phyloP scores from a whole-genome alignment of 345 rosid species.

The Balakata baccata region DNA sequence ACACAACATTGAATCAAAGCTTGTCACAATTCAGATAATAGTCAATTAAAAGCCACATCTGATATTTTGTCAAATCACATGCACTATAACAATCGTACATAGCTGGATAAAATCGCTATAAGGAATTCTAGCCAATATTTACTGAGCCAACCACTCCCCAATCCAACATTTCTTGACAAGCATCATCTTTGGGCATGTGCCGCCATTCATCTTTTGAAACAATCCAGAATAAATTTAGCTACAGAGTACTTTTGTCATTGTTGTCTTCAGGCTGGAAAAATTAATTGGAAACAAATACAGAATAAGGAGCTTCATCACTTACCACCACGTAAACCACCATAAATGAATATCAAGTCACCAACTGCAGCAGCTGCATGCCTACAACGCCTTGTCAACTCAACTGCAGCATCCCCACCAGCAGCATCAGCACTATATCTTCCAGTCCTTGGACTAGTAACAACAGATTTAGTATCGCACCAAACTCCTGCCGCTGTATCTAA shows the following conservation, averaged over 20 bases:
- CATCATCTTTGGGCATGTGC: not conserved
- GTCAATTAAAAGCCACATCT: not conserved
- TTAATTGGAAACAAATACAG: not conserved
- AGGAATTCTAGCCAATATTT: not conserved
- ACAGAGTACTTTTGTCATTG: not conserved
- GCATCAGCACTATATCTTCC: constrained; percentile 91
- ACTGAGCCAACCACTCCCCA: not conserved
- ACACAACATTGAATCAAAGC: too few relatives aligned
- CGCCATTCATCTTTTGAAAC: not conserved
- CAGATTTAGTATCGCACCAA: constrained; percentile 99
- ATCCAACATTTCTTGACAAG: not conserved
- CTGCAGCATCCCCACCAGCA: constrained; percentile 97
- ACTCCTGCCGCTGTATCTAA: constrained; percentile 99
- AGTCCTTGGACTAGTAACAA: constrained; percentile 90
- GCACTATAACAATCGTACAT: not conserved
- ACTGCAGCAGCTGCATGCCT: constrained; percentile 99
- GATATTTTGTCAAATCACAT: not conserved
- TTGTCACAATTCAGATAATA: not conserved
- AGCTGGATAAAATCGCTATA: not conserved
- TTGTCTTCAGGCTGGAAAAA: constrained; percentile 2
- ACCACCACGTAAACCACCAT: constrained; percentile 99
- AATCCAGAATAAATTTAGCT: not conserved
- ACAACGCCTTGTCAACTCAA: constrained; percentile 96
- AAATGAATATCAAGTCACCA: constrained; percentile 88
- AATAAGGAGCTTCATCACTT: constrained; percentile 32